Evolutionary conservation across 805 yeast species (phyloP).

Genomic region (Maudiozyma pseudohumilis): DNA sequence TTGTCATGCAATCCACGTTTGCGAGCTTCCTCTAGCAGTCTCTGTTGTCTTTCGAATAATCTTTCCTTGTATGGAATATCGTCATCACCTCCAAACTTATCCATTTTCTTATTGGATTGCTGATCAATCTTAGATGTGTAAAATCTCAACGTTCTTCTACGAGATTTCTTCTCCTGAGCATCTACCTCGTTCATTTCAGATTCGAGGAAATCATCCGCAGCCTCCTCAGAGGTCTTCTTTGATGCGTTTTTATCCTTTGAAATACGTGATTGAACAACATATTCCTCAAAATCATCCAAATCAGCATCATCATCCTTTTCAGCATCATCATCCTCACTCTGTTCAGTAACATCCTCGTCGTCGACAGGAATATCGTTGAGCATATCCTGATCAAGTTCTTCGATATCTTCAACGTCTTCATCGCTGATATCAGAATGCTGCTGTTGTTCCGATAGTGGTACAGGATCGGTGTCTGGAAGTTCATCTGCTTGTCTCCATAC

Average conservation of each 20-base stretch:
- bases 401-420: constrained; percentile 11
- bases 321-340: constrained; percentile 14
- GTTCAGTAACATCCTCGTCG: constrained; percentile 12
- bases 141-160: constrained; percentile 79
- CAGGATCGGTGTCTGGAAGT: constrained; percentile 31
- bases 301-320: constrained; percentile 21
- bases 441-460: constrained; percentile 9
- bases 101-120: constrained; percentile 51
- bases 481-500: constrained; percentile 78
- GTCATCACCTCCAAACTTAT: constrained; percentile 65
- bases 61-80: constrained; percentile 91
- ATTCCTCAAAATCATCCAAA: constrained; percentile 38
- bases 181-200: constrained; percentile 71
- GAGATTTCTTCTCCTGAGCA: constrained; percentile 70
- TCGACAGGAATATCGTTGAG: constrained; percentile 20
- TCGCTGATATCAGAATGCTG: constrained; percentile 9
- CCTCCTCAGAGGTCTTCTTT: constrained; percentile 13
- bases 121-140: constrained; percentile 96
- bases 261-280: constrained; percentile 43
- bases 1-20: constrained; percentile 59
- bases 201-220: constrained; percentile 54
- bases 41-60: constrained; percentile 78
- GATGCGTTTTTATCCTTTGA: constrained; percentile 32
- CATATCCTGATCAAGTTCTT: constrained; percentile 14
- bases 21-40: constrained; percentile 80